Conservation (phyloP, 2,329 filamentous ascomycete species). For the Madurella fahalii region DNA sequence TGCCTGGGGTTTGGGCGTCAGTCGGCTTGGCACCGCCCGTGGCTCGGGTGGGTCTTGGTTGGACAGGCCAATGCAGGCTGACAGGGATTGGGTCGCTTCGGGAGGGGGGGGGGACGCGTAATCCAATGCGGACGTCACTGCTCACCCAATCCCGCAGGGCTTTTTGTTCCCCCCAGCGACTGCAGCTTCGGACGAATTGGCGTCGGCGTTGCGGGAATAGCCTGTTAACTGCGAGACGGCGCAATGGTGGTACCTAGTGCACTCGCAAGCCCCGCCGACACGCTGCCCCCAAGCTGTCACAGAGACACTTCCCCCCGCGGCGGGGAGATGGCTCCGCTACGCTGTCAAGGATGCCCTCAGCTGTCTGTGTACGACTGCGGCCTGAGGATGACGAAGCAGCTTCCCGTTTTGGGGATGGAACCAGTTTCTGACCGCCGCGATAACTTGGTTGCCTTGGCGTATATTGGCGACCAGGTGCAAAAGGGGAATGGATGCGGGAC, state of each 20-base stretch:
- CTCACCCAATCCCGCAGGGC: slow-evolving; percentile 1
- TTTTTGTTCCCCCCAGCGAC: background rate
- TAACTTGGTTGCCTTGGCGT: slow-evolving; percentile 6
- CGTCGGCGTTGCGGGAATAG: slow-evolving; percentile 13
- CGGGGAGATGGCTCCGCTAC: background rate
- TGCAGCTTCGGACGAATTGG: slow-evolving; percentile 15
- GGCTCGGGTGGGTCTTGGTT: slow-evolving; percentile 12
- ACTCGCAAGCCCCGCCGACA: background rate
- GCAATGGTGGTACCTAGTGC: slow-evolving; percentile 11
- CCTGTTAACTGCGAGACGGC: slow-evolving; percentile 21
- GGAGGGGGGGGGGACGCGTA: slow-evolving; percentile 36
- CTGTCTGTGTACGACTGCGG: slow-evolving; percentile 18
- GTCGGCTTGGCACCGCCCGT: slow-evolving; percentile 15
- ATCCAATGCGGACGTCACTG: slow-evolving; percentile 21
- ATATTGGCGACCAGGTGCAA: slow-evolving; percentile 4
- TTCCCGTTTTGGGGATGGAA: slow-evolving; percentile 22
- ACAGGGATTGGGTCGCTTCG: slow-evolving; percentile 26
- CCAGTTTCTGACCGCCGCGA: slow-evolving; percentile 11
- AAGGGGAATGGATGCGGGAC: slow-evolving; percentile 1
- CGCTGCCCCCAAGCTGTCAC: slow-evolving; percentile 1
- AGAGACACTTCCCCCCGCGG: too few species aligned
- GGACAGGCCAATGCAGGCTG: slow-evolving; percentile 21
- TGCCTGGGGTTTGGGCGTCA: slow-evolving; percentile 18
- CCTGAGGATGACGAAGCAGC: slow-evolving; percentile 29
- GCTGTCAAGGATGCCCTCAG: background rate